A percentile compares a stretch with the other conserved stretches of the same genome.
Conservation (phyloP, 306 rosid genomes). For the Cucurbita moschata region DNA sequence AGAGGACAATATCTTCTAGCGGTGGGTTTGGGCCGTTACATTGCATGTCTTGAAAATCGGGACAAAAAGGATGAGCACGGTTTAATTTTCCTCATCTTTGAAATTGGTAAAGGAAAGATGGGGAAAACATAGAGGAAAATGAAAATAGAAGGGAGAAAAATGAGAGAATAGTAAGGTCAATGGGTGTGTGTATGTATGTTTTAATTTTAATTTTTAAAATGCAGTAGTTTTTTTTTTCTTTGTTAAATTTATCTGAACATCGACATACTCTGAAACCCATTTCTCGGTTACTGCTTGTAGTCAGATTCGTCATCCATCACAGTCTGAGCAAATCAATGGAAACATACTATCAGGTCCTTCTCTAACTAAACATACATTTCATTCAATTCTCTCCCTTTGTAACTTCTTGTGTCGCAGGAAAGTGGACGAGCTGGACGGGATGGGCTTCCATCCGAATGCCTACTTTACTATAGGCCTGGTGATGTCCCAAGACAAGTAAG, state of each 20-base stretch:
- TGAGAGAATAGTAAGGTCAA: not conserved
- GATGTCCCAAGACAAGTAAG: conserved; percentile 87
- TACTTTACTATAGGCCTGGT: conserved; percentile 72
- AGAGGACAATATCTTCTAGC: no score
- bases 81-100: not conserved
- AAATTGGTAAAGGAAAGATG: not conserved
- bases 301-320: conserved; percentile 97
- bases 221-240: not conserved
- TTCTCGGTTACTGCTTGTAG: conserved; percentile 38
- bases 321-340: conserved; percentile 97
- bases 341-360: conserved; percentile 85
- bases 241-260: not conserved
- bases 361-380: conserved; percentile 9
- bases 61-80: not conserved
- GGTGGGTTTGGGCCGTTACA: no score
- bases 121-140: not conserved
- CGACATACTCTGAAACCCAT: conserved; percentile 9
- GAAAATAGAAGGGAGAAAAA: not conserved
- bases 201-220: not conserved
- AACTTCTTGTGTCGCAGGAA: conserved; percentile 43
- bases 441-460: conserved; percentile 94
- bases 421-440: conserved; percentile 98
- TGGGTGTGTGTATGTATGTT: not conserved
- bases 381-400: conserved; percentile 7
- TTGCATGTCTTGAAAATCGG: not conserved